These are phyloP conservation scores for Ustilago hordei DNA, from an alignment of 1,284 basidiomycete genomes.

Conservation along the genomic window DNA sequence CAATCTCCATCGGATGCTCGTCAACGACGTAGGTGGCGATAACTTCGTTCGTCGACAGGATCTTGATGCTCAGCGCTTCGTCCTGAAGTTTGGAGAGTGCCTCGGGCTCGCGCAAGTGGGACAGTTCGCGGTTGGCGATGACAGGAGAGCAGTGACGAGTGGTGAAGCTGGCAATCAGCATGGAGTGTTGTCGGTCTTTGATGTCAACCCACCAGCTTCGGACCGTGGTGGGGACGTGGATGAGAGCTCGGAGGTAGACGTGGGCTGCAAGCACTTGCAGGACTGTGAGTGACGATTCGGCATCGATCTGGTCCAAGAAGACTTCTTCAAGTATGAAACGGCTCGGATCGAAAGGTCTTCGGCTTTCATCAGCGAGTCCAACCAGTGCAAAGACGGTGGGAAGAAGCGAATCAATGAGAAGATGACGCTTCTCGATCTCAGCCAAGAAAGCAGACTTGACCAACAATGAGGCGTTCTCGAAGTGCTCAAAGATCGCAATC, in stretches of 20 bases:
- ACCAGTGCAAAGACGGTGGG: slow-evolving; percentile 81
- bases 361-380: slow-evolving; percentile 36
- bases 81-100: slow-evolving; percentile 78
- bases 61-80: slow-evolving; percentile 80
- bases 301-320: slow-evolving; percentile 74
- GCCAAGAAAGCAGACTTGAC: slow-evolving; percentile 85
- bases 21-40: slow-evolving; percentile 82
- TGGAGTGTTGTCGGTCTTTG: slow-evolving; percentile 87
- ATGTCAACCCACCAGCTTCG: slow-evolving; percentile 86
- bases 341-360: slow-evolving; percentile 78
- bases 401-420: slow-evolving; percentile 78
- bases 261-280: slow-evolving; percentile 84
- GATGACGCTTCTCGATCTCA: slow-evolving; percentile 79
- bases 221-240: slow-evolving; percentile 62
- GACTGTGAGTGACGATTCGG: slow-evolving; percentile 62
- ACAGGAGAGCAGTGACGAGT: slow-evolving; percentile 89
- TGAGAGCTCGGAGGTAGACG: slow-evolving; percentile 74
- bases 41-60: slow-evolving; percentile 75
- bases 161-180: slow-evolving; percentile 82
- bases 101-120: slow-evolving; percentile 78
- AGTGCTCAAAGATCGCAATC: slow-evolving; percentile 90
- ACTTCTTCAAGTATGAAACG: slow-evolving; percentile 88
- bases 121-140: slow-evolving; percentile 85
- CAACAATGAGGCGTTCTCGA: slow-evolving; percentile 85
- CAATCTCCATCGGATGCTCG: slow-evolving; percentile 93